These are phyloP conservation scores for Fusarium concolor DNA, from an alignment of 2,329 filamentous ascomycete species.

Conservation along the genomic window DNA sequence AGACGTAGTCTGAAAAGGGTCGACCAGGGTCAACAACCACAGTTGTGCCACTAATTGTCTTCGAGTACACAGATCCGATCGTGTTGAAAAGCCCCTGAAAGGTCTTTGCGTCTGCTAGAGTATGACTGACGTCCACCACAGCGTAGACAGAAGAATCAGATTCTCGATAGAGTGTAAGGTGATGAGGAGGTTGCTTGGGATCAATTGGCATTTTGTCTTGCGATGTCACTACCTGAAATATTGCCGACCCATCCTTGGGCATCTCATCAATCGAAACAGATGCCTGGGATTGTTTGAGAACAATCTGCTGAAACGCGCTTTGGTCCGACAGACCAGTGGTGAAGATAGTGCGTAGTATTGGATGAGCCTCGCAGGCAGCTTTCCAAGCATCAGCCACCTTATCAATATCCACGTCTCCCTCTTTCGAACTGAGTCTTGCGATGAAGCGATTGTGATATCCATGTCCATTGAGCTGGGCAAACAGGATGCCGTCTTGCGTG, in stretches of 20 bases:
- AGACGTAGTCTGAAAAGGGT: neutral
- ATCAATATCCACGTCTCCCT: neutral
- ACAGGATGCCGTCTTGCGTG: neutral
- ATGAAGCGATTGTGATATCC: neutral
- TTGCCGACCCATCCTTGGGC: neutral
- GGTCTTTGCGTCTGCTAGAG: neutral
- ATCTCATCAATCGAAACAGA: neutral
- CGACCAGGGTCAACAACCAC: neutral
- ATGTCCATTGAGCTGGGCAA: neutral
- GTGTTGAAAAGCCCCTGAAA: neutral
- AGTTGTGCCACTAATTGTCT: too few relatives aligned
- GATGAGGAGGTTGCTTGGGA: neutral
- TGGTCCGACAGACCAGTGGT: neutral
- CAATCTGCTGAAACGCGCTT: neutral
- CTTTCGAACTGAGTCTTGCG: neutral
- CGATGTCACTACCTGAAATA: neutral
- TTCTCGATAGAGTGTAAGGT: neutral
- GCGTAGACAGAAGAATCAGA: neutral
- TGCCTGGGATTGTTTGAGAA: neutral
- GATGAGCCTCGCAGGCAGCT: neutral
- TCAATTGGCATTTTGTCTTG: neutral
- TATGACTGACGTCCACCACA: neutral
- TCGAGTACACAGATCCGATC: neutral
- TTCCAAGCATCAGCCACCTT: neutral
- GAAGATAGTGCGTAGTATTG: neutral